Conservation (phyloP, 176 grass and related monocot genomes). For the Oryza coarctata region DNA sequence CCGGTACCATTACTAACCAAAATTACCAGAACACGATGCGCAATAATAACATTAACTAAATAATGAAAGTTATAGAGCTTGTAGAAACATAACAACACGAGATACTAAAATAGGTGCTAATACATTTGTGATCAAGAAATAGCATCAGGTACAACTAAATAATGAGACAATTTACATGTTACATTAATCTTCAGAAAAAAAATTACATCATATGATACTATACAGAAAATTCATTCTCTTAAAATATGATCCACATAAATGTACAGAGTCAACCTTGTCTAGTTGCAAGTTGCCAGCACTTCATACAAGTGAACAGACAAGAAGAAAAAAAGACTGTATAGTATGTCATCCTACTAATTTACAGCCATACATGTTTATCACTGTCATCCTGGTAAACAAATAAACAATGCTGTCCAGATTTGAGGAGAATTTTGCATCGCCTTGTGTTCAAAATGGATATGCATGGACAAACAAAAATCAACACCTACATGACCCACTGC, state of each 20-base stretch:
- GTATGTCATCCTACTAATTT: conserved; percentile 28
- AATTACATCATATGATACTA: conserved; percentile 2
- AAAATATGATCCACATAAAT: conserved; percentile 22
- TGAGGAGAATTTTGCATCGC: background rate
- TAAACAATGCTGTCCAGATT: conserved; percentile 21
- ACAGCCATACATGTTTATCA: conserved; percentile 25
- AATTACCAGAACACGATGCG: background rate
- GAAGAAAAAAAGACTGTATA: background rate
- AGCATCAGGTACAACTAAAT: background rate
- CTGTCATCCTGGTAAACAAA: conserved; percentile 14
- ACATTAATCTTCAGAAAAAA: background rate
- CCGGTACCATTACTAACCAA: background rate
- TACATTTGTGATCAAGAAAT: background rate
- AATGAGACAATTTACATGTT: background rate
- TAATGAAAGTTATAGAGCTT: background rate
- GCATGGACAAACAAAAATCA: background rate
- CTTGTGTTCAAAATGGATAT: background rate
- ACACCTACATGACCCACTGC: conserved; percentile 9
- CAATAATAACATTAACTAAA: conserved; percentile 5
- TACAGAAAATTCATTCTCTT: background rate
- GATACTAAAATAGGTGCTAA: background rate
- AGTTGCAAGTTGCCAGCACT: conserved; percentile 23
- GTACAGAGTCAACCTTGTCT: conserved; percentile 6
- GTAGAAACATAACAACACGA: background rate
- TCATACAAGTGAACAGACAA: background rate